Evolutionary conservation across 495 filamentous ascomycete genomes (phyloP), one percentile per base, ranked within the genome.

Genomic region (Talaromyces adpressus): DNA sequence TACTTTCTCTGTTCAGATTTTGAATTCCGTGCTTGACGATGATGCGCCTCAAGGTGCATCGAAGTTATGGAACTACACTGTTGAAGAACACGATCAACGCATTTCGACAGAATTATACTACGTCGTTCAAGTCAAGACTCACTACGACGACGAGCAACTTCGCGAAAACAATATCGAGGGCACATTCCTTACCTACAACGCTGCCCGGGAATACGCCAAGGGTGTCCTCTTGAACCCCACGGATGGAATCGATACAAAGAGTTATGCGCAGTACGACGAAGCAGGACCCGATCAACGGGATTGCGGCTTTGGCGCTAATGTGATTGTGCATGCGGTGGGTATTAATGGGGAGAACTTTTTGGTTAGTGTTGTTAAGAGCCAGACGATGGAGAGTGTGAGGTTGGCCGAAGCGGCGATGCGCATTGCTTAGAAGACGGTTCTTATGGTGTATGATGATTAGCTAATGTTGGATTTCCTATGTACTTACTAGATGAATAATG

Each of bases 221-320:
- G 14, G 39, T 0, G 61, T 69, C 23, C 61, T 69, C 51, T 20
- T 71, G 30, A 47, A 49, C 3, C 57, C 57, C 3, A 34, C 63
- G 57, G 63, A 66, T 41, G 63, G 62, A 4, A 45, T 67, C 11
- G 45, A 23, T 18, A 63, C 63, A 27, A 62, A 66, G 29, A 67
- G 63, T 27, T 71, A 67, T 61, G 61, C 56, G 11, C 36, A 63
- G 51, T 71, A 71, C 62, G 53, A 27, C 9, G 66, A 71, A 51
- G 66, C 69, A 7, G 66, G 23, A n/a, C 59, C 41, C 1, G 58
- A 63, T 23, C 63, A 71, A 57, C 57, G 14, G 7, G 67, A 69
- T 45, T 67, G 63, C 25, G 69, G 64, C n/a, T 67, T 57, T 62
- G 67, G 69, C 4, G 64, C 68, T 56, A 69, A 71, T 66, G 69